Evolutionary conservation across 2,329 filamentous ascomycete species (phyloP).

Genomic region (Raffaelea arxii): DNA sequence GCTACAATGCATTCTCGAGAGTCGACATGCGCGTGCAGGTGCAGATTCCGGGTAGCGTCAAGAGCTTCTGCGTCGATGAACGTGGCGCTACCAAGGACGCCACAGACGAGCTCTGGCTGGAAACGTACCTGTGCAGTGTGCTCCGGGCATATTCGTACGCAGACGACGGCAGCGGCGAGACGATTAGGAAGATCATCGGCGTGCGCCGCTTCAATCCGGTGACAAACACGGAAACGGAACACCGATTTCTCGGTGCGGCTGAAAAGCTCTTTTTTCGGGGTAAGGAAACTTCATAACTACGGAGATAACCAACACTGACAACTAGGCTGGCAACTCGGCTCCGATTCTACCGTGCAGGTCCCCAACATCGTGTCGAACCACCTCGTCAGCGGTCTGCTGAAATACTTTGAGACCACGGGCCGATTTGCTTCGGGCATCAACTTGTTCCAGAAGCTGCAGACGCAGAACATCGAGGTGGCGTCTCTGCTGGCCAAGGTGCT

Average conservation of each 20-base stretch:
- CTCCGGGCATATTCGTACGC: slow-evolving; percentile 93
- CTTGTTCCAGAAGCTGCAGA: slow-evolving; percentile 89
- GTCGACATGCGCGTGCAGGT: slow-evolving; percentile 98
- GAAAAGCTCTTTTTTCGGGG: slow-evolving; percentile 93
- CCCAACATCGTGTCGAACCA: slow-evolving; percentile 96
- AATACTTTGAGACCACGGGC: slow-evolving; percentile 92
- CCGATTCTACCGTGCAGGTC: slow-evolving; percentile 93
- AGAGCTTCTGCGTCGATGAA: slow-evolving; percentile 96
- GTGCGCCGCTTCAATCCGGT: slow-evolving; percentile 95
- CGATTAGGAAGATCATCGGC: slow-evolving; percentile 95
- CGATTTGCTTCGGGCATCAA: slow-evolving; percentile 94
- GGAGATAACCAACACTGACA: not conserved
- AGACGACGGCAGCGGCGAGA: slow-evolving; percentile 87
- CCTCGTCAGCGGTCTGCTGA: slow-evolving; percentile 82
- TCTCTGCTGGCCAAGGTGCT: slow-evolving; percentile 85
- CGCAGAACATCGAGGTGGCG: slow-evolving; percentile 85
- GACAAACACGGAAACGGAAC: slow-evolving; percentile 95
- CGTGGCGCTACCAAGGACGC: slow-evolving; percentile 89
- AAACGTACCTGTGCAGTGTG: slow-evolving; percentile 94
- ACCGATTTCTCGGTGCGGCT: slow-evolving; percentile 88
- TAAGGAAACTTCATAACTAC: slow-evolving; percentile 23
- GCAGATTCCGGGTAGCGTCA: slow-evolving; percentile 89
- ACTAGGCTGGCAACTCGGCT: slow-evolving; percentile 85
- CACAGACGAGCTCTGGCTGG: slow-evolving; percentile 90
- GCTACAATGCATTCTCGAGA: slow-evolving; percentile 98